Conservation (phyloP, 2,329 filamentous ascomycete species). For the Xylariaceae sp. region DNA sequence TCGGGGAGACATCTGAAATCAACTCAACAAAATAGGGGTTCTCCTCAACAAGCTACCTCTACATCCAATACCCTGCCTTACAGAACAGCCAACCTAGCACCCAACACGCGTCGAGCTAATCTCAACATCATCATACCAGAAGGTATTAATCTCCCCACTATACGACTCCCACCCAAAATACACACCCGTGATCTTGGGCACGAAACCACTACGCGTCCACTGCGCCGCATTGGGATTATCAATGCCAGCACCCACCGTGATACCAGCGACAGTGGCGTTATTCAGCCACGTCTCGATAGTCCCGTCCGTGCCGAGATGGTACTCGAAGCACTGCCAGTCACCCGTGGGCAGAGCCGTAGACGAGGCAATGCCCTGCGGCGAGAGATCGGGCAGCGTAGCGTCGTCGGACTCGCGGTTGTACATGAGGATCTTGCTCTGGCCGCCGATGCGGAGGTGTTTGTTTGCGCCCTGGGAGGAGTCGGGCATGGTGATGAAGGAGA, state of each 20-base stretch:
- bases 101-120: conserved; percentile 45
- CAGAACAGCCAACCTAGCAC: conserved; percentile 31
- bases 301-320: conserved; percentile 53
- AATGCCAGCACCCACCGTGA: conserved; percentile 44
- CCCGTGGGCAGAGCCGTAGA: conserved; percentile 47
- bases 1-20: no score
- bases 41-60: neutral
- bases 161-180: conserved; percentile 63
- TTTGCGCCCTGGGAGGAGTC: conserved; percentile 50
- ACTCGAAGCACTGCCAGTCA: conserved; percentile 56
- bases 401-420: conserved; percentile 61
- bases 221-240: conserved; percentile 47
- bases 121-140: conserved; percentile 58
- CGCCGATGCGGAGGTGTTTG: conserved; percentile 58
- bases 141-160: conserved; percentile 54
- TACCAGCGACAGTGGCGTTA: conserved; percentile 44
- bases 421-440: conserved; percentile 57
- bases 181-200: conserved; percentile 49
- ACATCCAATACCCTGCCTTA: neutral
- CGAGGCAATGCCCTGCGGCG: conserved; percentile 52
- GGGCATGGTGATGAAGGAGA: conserved; percentile 60
- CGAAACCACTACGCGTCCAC: conserved; percentile 46
- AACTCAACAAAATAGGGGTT: neutral
- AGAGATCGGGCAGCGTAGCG: conserved; percentile 56
- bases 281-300: conserved; percentile 58